Conservation (phyloP, 2,329 filamentous ascomycete genomes). For the Mycosphaerella arachidis region DNA sequence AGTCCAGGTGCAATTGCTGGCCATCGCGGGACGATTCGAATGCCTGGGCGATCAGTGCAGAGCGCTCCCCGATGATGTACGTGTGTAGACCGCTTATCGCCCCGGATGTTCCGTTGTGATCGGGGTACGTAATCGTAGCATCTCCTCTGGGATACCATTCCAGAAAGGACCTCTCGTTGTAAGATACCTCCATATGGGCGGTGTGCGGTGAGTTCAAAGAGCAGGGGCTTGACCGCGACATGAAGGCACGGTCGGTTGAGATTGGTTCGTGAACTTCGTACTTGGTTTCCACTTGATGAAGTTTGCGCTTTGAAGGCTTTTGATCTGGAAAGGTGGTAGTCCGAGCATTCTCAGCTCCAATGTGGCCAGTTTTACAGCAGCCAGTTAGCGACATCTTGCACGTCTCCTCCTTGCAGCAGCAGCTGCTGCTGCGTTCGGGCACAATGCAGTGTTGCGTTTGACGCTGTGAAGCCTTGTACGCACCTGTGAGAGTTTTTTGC, state of each 20-base stretch:
- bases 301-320: neutral
- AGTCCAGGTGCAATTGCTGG: slow-evolving; percentile 37
- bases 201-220: neutral
- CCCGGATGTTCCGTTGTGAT: slow-evolving; percentile 30
- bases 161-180: slow-evolving; percentile 19
- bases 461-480: neutral
- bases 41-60: slow-evolving; percentile 37
- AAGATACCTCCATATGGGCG: neutral
- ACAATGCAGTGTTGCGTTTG: neutral
- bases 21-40: slow-evolving; percentile 37
- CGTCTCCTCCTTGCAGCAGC: neutral
- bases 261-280: neutral
- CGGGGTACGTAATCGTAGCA: slow-evolving; percentile 28
- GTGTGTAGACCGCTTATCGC: slow-evolving; percentile 35
- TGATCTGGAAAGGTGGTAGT: neutral
- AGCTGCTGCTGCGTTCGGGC: neutral
- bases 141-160: slow-evolving; percentile 24
- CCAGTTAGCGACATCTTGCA: neutral
- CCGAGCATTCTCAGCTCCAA: neutral
- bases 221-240: slow-evolving; percentile 5
- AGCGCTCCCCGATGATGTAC: slow-evolving; percentile 32
- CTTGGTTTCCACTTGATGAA: neutral
- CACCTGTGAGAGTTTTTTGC: neutral
- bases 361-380: neutral
- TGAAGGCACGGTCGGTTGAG: neutral